Evolutionary conservation across 768 basidiomycete genomes (phyloP), one percentile per base, ranked within the genome.

Genomic region (Amyloporia xantha): DNA sequence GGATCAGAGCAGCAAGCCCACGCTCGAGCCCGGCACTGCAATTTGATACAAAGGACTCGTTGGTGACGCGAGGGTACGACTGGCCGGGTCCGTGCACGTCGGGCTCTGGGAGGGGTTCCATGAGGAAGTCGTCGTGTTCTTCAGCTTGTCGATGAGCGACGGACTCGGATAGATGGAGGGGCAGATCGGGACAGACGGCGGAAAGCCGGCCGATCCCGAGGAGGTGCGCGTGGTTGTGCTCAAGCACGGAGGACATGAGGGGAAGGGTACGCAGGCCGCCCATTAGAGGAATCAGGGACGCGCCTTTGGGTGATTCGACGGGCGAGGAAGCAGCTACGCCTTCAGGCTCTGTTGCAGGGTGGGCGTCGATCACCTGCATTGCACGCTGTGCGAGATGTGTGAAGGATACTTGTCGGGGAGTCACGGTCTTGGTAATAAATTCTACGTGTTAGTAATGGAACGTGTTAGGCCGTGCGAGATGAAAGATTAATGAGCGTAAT

Each of bases 191-290:
- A 49, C 71, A 72, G 6, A 81, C 62, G 17, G 88, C 65, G 0
- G 90, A 75, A 12, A 72, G 71, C 48, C 92, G 73, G 5, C 81
- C 92, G 15, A 94, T 70, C 0, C 92, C 92, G 26, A 91, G 69
- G 20, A 93, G 70, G 62, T 94, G 75, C 0, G 89, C 77, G 50
- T 90, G 79, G 4, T 65, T 66, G 7, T 74, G 66, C 0, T 59
- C 54, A 13, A 91, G 71, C 1, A 77, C 85, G 13, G 67, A 61
- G 10, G 71, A 64, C 33, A 92, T 69, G 25, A 78, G 72, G 0
- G 72, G 65, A 13, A 79, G 76, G 0, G 82, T 79, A 19, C 75
- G 70, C 35, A 95, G 75, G 20, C 89, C 90, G 24, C 91, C 91
- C 0, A 92, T 93, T 23, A 94, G 76, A 23, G 92, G 68, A 54